Evolutionary conservation across 768 basidiomycete genomes (phyloP).

Genomic region (Fomitopsis pulvina): DNA sequence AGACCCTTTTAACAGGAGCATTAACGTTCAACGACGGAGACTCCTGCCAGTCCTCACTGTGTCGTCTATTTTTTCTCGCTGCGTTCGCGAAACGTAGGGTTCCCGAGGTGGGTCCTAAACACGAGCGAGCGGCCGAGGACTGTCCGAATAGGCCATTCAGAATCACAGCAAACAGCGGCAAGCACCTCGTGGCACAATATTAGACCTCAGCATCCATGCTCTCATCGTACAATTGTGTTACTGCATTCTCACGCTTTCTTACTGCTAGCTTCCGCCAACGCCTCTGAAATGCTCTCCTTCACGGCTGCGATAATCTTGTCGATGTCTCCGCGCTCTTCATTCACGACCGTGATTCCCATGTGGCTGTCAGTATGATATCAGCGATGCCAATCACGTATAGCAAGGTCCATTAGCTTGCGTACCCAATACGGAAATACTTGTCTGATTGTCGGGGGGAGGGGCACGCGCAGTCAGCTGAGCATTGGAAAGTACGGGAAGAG

Average conservation of each 20-base stretch:
- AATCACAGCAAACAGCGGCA: neutral
- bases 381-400: neutral
- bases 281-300: conserved; percentile 46
- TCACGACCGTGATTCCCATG: conserved; percentile 85
- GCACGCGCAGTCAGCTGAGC: conserved; percentile 1
- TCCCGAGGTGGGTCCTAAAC: neutral
- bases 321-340: conserved; percentile 64
- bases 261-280: conserved; percentile 15
- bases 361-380: conserved; percentile 44
- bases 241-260: conserved; percentile 14
- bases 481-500: neutral
- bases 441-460: conserved; percentile 32
- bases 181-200: neutral
- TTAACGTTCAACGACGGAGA: too few species aligned
- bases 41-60: too few species aligned
- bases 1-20: too few species aligned
- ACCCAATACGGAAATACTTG: conserved; percentile 90
- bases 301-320: conserved; percentile 64
- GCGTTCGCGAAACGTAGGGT: too few species aligned
- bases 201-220: neutral
- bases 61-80: too few species aligned
- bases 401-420: conserved; percentile 9
- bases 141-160: neutral
- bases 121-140: neutral
- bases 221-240: neutral